Base-by-base conservation (phyloP, 768 basidiomycete genomes). In the Pleurotus pulmonarius region DNA sequence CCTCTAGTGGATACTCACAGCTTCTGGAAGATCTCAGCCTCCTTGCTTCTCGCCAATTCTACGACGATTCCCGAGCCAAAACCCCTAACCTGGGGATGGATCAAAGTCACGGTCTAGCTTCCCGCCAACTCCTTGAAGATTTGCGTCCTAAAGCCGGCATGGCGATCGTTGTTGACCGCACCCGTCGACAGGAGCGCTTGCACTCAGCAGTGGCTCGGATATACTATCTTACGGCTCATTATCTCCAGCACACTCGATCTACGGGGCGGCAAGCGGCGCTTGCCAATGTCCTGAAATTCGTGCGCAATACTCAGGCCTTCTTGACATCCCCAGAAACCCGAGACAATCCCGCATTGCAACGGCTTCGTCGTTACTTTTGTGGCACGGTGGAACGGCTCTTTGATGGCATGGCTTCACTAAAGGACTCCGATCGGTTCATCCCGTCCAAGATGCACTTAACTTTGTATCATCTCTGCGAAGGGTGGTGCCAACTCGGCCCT, bases 181-280 rank as follows among this genome's bases (percentile, higher is more conserved):
- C 76, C 57, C 85, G 87, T 56, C 81, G 85, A 56, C 90, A 88
- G 65, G 88, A 86, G 62, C 89, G 87, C 49, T 78, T 91, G 40
- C 90, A 87, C 69, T 91, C 92, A 2, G 88, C 93, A 22, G 87
- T 95, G 24, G 90, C 92, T 22, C 87, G 91, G 34, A 94, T 95
- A 46, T 96, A 94, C 67, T 85, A 86, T 63, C 79, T 95, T 37
- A 94, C 94, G 2, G 86, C 93, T 6, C 87, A 87, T 57, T 78
- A 85, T 45, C 72, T 94, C 34, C 86, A 86, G 60, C 79, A 88
- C 55, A 83, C 88, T 51, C 79, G 85, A 45, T 85, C 86, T 4
- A 73, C 82, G 3, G 85, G 80, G 38, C 82, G 88, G 56, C 86
- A 88, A 61, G 82, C 86, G 7, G 86, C 91, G 39, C 74, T 96